Evolutionary conservation across 345 rosid species (phyloP).

Genomic region (Cochlearia excelsa): DNA sequence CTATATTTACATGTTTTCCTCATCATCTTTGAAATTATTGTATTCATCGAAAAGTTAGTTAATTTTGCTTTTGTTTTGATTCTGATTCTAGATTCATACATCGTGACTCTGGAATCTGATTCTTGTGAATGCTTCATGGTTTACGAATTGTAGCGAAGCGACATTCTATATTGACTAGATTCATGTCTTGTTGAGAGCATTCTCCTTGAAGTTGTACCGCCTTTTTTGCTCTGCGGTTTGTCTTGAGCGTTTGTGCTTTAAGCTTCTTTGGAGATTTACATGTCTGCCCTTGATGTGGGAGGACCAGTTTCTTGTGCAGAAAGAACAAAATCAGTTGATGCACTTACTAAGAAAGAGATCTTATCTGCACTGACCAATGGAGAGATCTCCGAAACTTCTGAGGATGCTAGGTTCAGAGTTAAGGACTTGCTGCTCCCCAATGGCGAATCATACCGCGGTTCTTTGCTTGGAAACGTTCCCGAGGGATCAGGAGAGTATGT

Average conservation of each 20-base stretch:
- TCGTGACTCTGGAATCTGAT: slow-evolving; percentile 32
- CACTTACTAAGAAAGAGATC: slow-evolving; percentile 42
- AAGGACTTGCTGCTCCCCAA: slow-evolving; percentile 59
- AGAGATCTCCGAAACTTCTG: slow-evolving; percentile 50
- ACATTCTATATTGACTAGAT: slow-evolving; percentile 21
- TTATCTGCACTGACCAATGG: slow-evolving; percentile 45
- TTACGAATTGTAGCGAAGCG: slow-evolving; percentile 10
- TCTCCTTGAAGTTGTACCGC: slow-evolving; percentile 34
- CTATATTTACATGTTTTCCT: slow-evolving; percentile 23
- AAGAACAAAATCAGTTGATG: slow-evolving; percentile 74
- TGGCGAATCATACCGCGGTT: slow-evolving; percentile 74
- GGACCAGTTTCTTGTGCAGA: slow-evolving; percentile 52
- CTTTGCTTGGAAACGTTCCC: slow-evolving; percentile 68
- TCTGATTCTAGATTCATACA: slow-evolving; percentile 26
- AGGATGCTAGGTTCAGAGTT: slow-evolving; percentile 57
- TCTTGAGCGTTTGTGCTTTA: slow-evolving; percentile 25
- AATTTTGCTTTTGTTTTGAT: slow-evolving; percentile 14
- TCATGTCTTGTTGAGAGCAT: slow-evolving; percentile 25
- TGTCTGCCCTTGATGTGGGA: slow-evolving; percentile 69
- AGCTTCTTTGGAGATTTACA: slow-evolving; percentile 65
- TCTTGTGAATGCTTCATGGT: slow-evolving; percentile 25
- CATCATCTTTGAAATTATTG: slow-evolving; percentile 5
- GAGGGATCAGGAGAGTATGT: slow-evolving; percentile 84
- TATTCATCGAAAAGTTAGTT: neutral
- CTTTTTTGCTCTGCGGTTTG: slow-evolving; percentile 26